Evolutionary conservation across 371 early-diverging fungal genomes (phyloP).

Genomic region (Capillidium rhysosporum): DNA sequence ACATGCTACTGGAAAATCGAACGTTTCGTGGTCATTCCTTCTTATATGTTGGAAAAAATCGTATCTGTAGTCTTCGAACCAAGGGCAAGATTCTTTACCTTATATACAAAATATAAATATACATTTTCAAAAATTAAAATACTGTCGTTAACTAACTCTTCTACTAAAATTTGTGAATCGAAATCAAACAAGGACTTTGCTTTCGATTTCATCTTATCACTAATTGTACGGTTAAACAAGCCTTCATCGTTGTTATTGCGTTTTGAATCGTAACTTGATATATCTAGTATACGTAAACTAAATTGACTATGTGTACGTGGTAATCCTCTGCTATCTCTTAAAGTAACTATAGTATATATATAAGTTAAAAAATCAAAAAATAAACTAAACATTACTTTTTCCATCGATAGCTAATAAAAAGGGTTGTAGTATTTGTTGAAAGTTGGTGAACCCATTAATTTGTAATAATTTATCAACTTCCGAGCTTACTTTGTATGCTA

Average conservation of each 20-base stretch:
- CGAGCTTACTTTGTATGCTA: too few species aligned
- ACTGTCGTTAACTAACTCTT: too few species aligned
- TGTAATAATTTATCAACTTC: too few species aligned
- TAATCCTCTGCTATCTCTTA: slow-evolving; percentile 1
- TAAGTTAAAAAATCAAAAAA: too few species aligned
- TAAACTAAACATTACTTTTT: too few species aligned
- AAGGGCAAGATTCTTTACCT: slow-evolving; percentile 42
- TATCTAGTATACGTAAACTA: background rate
- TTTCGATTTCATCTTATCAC: background rate
- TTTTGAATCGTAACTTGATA: background rate
- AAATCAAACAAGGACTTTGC: background rate
- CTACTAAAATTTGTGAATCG: background rate
- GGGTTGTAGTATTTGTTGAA: too few species aligned
- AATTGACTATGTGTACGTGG: background rate
- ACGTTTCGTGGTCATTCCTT: slow-evolving; percentile 73
- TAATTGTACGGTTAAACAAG: background rate
- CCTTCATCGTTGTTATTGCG: background rate
- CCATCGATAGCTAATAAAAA: too few species aligned
- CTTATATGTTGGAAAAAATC: slow-evolving; percentile 38
- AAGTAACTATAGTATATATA: background rate
- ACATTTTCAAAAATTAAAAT: too few species aligned
- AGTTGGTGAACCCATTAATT: too few species aligned
- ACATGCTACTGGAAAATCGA: slow-evolving; percentile 83
- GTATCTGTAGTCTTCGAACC: slow-evolving; percentile 63
- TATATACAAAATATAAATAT: too few species aligned